Conservation (phyloP, 176 grass and related monocot genomes). For the Poa annua region DNA sequence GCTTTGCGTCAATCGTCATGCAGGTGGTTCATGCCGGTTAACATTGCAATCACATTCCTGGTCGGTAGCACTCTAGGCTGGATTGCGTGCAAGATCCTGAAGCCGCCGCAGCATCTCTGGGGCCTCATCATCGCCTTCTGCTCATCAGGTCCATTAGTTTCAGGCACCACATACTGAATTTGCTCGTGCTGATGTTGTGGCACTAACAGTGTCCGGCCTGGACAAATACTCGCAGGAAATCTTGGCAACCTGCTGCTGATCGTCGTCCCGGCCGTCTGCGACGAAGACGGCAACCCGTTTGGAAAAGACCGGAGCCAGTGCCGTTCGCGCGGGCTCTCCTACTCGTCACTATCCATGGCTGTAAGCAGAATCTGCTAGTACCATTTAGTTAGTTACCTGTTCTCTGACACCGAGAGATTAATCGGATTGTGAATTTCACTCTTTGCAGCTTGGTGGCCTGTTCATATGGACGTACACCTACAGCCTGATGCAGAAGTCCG, state of each 20-base stretch:
- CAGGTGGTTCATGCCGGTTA: conserved; percentile 99
- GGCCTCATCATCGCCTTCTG: conserved; percentile 70
- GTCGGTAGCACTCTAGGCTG: conserved; percentile 72
- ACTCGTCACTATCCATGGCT: conserved; percentile 92
- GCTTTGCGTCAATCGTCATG: neutral
- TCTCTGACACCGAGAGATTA: neutral
- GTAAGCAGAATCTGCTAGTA: conserved; percentile 42
- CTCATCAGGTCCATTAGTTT: conserved; percentile 58
- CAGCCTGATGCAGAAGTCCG: conserved; percentile 80
- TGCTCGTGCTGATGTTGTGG: neutral
- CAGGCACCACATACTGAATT: neutral
- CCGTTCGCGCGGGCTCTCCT: conserved; percentile 62
- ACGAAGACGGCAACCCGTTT: conserved; percentile 80
- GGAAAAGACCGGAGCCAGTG: conserved; percentile 43
- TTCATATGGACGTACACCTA: conserved; percentile 88
- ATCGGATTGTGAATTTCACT: neutral
- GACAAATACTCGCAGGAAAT: conserved; percentile 57
- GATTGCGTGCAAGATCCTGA: conserved; percentile 69
- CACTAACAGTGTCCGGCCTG: neutral
- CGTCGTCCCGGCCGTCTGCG: conserved; percentile 72
- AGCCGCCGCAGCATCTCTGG: conserved; percentile 57
- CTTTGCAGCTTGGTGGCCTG: conserved; percentile 78
- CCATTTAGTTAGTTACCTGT: neutral
- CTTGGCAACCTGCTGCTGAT: conserved; percentile 81
- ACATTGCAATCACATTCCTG: conserved; percentile 75